Base-by-base conservation (phyloP, 495 filamentous ascomycete species). In the Aspergillus coremiiformis region DNA sequence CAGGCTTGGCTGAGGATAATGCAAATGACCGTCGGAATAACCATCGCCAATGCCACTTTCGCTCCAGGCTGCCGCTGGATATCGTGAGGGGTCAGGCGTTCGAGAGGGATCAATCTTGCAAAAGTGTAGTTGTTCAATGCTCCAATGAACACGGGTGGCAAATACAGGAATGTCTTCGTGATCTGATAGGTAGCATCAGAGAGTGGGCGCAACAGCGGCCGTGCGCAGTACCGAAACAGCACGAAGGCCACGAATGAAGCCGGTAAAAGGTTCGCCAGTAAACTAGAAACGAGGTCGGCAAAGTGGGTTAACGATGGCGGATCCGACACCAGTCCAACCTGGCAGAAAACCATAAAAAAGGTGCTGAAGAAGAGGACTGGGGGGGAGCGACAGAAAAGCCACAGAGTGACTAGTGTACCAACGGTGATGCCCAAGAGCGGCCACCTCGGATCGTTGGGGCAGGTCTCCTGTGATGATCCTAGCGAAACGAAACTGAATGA, bases 71-170 rank as follows among this genome's bases (percentile, higher is more conserved):
- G 86, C 61, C 84, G 77, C 35, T 79, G 66, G 17, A 95, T 78
- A 59, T 94, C 90, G 58, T 85, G 80, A 0, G 79, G 75, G 0
- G 86, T 94, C 7, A 95, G 72, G 19, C 90, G 81, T 54, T 85
- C 73, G 57, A 95, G 85, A 4, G 89, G 89, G 56, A 95, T 90
- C 68, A 83, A 79, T 5, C 68, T 69, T 39, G 86, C 84, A 60
- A 95, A 83, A 0, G 89, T 93, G 57, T 90, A 85, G 59, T 94
- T 95, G 37, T 84, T 86, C 48, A 95, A 68, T 0, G 85, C 81
- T 15, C 86, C 89, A 52, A 93, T 76, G 81, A 90, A 94, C 52
- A 81, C 81, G 14, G 77, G 77, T 1, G 85, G 84, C 11, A 93
- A 67, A 77, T 83, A 93, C 32, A 92, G 70, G 7, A 93, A 58